Evolutionary conservation across 2,329 filamentous ascomycete species (phyloP), one percentile per base, ranked within the genome.

Genomic region (Trichophyton verrucosum): DNA sequence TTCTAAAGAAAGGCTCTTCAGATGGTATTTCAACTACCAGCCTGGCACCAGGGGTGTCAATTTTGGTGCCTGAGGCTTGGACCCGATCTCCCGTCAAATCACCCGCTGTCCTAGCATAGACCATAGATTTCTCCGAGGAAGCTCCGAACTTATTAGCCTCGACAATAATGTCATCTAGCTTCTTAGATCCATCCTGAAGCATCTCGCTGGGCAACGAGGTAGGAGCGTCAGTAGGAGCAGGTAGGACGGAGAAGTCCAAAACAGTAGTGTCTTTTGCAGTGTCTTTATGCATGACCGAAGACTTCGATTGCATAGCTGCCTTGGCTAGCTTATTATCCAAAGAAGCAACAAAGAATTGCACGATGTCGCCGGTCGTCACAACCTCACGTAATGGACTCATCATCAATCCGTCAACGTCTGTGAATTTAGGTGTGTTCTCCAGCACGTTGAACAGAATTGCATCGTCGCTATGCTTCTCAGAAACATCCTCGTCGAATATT

Each of bases 281-380:
- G 7, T 11, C 17, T 15, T 20, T 15, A 20, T 55, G 55, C 11
- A 7, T 27, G 6, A 4, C 20, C 13, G 17, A 8, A n/a, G 15
- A 4, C 24, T 53, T 24, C 13, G n/a, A 7, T n/a, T 15, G 22
- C 27, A 17, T n/a, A 53, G 22, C 9, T 6, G 24, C 3, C 6
- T n/a, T 33, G 22, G 5, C 33, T 22, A 24, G 17, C n/a, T n/a
- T 30, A 57, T 56, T 38, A 33, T 57, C 55, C 33, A 57, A 30
- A n/a, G 30, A 40, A 7, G 72, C 70, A 33, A 73, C 73, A 61
- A 75, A 75, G 58, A 76, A 76, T 59, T 76, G 73, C 42, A 76
- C 68, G 40, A 71, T 71, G 64, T 76, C 73, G 4, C 74, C 74
- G 24, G 67, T 60, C 40, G 66, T 67, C 57, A 73, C 73, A 20